These are phyloP conservation scores for Favolaschia claudopus DNA, from an alignment of 768 basidiomycete species.

Conservation along the genomic window DNA sequence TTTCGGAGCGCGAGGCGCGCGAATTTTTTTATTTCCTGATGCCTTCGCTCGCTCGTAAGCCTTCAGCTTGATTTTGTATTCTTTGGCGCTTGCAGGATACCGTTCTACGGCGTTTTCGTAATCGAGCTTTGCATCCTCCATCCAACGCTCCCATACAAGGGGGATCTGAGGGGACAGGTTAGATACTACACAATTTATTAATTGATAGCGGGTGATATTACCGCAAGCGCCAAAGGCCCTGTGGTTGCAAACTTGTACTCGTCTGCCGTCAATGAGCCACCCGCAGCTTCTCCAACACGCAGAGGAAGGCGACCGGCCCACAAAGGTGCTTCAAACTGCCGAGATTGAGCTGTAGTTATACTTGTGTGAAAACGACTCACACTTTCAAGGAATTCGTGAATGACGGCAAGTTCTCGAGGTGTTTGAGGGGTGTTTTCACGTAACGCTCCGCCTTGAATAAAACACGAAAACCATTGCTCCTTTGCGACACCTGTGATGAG, in stretches of 20 bases:
- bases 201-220: neutral
- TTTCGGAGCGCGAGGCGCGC: neutral
- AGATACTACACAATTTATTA: neutral
- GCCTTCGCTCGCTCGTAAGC: neutral
- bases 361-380: conserved; percentile 3
- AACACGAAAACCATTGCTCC: conserved; percentile 29
- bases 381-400: conserved; percentile 24
- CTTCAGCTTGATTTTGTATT: neutral
- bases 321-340: conserved; percentile 5
- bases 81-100: neutral
- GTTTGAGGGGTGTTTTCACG: conserved; percentile 7
- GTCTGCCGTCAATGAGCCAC: conserved; percentile 33
- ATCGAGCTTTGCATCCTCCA: neutral
- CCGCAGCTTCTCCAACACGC: conserved; percentile 15
- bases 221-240: conserved; percentile 20
- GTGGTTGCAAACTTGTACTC: conserved; percentile 32
- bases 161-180: no score
- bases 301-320: conserved; percentile 16
- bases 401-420: conserved; percentile 20
- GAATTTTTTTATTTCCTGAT: neutral
- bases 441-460: conserved; percentile 24
- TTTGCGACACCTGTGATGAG: conserved; percentile 31
- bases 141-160: conserved; percentile 16
- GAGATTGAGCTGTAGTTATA: neutral
- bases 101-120: neutral